Evolutionary conservation across 768 basidiomycete species (phyloP), one percentile per base, ranked within the genome.

Genomic region (Ramaria rubella): DNA sequence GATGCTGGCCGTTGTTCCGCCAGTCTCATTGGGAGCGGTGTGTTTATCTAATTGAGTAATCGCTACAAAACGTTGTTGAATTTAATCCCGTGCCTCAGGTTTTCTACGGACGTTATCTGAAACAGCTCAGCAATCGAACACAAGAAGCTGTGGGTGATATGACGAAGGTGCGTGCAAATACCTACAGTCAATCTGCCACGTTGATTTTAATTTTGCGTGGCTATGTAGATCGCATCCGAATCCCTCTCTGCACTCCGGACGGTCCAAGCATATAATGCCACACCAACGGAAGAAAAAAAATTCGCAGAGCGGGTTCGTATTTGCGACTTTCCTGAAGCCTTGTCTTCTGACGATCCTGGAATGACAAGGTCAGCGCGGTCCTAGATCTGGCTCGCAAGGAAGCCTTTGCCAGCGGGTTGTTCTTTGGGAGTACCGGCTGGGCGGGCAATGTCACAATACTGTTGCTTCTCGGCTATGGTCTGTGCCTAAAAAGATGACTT

Each of bases 131-230:
- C 6, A 92, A 90, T 63, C 75, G 85, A 64, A 94, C 95, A 5
- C 95, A 99, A 69, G 93, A 94, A 64, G 92, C 94, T 1, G 80
- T 96, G 52, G 94, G 94, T 55, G 94, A 95, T 55, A 93, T 95
- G 94, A 91, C 93, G 30, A 94, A 81, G 70, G 77, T 73, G 15
- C 36, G 63, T 33, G 44, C 56, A 6, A 17, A 24, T 51, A 9
- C 44, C 49, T 24, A 24, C 31, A 15, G 31, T 29, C 27, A 43
- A 2, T n/a, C 34, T 30, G 19, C 17, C 17, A 19, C 14, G 40
- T n/a, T 26, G 8, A 21, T 9, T 23, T 49, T 11, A 21, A 52
- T 19, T 40, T 53, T 33, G 56, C 14, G 23, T 11, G 15, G 26
- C 45, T 31, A 46, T 31, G 31, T 55, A 90, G 80, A 85, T 90